These are phyloP conservation scores for Thermomucor indicae-seudaticae DNA, from an alignment of 371 early-diverging fungal genomes.

Conservation along the genomic window DNA sequence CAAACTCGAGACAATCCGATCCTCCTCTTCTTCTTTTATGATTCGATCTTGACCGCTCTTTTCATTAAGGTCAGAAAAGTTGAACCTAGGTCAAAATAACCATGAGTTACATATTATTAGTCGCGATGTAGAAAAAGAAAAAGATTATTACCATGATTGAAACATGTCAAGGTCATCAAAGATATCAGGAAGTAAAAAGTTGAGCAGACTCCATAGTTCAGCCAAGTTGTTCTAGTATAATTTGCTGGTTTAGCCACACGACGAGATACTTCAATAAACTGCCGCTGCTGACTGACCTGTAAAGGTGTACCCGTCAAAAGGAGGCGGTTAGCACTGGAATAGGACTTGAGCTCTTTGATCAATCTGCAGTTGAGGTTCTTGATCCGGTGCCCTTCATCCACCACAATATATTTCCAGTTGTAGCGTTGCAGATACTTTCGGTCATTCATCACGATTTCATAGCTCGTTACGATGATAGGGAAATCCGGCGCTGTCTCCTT, in stretches of 20 bases:
- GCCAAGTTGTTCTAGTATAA: conserved; percentile 75
- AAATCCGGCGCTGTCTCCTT: conserved; percentile 47
- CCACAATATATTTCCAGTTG: conserved; percentile 87
- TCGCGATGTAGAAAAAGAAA: not conserved
- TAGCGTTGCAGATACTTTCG: conserved; percentile 63
- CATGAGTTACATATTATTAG: too few species aligned
- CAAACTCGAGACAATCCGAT: conserved; percentile 74
- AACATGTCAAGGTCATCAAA: conserved; percentile 85
- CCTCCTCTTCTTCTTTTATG: conserved; percentile 67
- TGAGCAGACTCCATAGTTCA: conserved; percentile 93
- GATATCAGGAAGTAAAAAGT: conserved; percentile 89
- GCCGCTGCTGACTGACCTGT: conserved; percentile 39
- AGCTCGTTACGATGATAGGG: conserved; percentile 87
- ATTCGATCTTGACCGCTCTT: conserved; percentile 68
- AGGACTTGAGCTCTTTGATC: conserved; percentile 78
- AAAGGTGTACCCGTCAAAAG: conserved; percentile 93
- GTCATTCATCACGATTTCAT: conserved; percentile 90
- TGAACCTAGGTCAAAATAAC: conserved; percentile 66
- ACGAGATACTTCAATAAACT: not conserved
- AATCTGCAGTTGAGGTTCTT: conserved; percentile 93
- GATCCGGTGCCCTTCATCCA: conserved; percentile 96
- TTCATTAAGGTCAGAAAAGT: conserved; percentile 72
- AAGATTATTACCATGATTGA: conserved; percentile 62
- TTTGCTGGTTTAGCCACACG: not conserved
- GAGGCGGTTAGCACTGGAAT: conserved; percentile 82